Base-by-base conservation (phyloP, 2,329 filamentous ascomycete species). In the Xylaria digitata region DNA sequence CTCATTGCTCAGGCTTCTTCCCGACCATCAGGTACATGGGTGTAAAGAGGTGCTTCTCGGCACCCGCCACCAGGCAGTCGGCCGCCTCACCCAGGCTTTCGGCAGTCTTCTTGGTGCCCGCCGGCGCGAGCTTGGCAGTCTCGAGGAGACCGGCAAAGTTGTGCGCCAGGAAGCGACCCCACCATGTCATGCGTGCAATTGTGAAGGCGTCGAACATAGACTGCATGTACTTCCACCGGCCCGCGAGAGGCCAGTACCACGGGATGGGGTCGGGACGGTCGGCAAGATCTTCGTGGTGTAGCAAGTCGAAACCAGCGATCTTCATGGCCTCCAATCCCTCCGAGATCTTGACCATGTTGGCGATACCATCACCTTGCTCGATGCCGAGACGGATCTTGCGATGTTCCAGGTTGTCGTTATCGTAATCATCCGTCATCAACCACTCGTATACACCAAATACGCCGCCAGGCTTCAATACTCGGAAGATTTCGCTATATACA, bases 11-110 rank as follows among this genome's bases (percentile, higher is more conserved):
- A 3, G 95, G 93, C 86, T 97, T 97, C 82, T 92, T 89, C 68
- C 89, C 95, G 66, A 97, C 88, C 93, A 97, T 97, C 77, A 98
- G 84, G 83, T 97, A 97, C 95, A 98, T 98, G 63, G 95, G 95
- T 1, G 95, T 98, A 82, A 98, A 98, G n/a, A 98, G 87, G 80
- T 97, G 92, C 83, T 94, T 86, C 79, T 89, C 88, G 42, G 90
- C 95, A 80, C 95, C 95, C 54, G 92, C 93, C 23, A 97, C 94
- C 58, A 98, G 84, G 75, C 89, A 92, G 80, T 97, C 94, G 11
- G 88, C 94, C 37, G 93, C 94, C 65, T 89, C 77, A 6, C 92
- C 94, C 75, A 98, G 82, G 76, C 92, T 94, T 81, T 97, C 92
- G 11, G 94, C 94, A n/a, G 94, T 97, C 89, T 97, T 97, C 83